Percentiles rank a stretch among this genome's conserved stretches.
Evolutionary conservation across 768 basidiomycete genomes (phyloP).

Genomic region (Galerina sulciceps): DNA sequence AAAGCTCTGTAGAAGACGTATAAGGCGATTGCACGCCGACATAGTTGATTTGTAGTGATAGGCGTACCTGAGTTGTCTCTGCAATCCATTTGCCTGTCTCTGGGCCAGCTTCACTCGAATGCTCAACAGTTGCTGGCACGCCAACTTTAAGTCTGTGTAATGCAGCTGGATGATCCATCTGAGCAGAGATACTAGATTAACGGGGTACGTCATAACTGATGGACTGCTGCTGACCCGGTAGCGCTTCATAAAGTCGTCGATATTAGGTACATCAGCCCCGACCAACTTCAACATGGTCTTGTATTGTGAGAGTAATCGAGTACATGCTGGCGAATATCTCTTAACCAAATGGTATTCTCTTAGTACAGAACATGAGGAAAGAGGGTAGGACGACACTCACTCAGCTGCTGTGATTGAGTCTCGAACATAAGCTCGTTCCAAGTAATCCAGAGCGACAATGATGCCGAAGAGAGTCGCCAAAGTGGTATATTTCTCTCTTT

Average conservation of each 20-base stretch:
- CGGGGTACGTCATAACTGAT: background rate
- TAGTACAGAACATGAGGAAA: conserved; percentile 16
- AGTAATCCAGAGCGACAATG: conserved; percentile 89
- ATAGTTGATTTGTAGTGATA: background rate
- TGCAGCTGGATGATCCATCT: conserved; percentile 76
- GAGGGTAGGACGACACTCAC: conserved; percentile 52
- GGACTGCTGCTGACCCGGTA: conserved; percentile 65
- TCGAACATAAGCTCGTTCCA: conserved; percentile 93
- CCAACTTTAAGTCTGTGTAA: conserved; percentile 89
- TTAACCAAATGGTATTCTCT: conserved; percentile 37
- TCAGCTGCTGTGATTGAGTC: conserved; percentile 90
- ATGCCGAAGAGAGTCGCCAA: conserved; percentile 92
- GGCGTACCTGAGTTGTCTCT: conserved; percentile 88
- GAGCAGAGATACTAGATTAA: background rate
- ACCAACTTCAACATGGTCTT: conserved; percentile 98
- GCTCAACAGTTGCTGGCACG: conserved; percentile 96
- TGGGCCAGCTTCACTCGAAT: conserved; percentile 88
- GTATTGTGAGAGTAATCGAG: conserved; percentile 92
- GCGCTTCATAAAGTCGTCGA: conserved; percentile 90
- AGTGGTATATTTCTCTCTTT: conserved; percentile 87
- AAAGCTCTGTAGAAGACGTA: conserved; percentile 65
- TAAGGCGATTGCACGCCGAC: background rate
- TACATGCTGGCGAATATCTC: conserved; percentile 98
- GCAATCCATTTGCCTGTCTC: conserved; percentile 98
- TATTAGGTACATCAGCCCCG: conserved; percentile 79